Percentiles rank a stretch among this genome's conserved stretches.
Conservation (phyloP, 768 basidiomycete genomes). For the Hemileccinum rubropunctum region DNA sequence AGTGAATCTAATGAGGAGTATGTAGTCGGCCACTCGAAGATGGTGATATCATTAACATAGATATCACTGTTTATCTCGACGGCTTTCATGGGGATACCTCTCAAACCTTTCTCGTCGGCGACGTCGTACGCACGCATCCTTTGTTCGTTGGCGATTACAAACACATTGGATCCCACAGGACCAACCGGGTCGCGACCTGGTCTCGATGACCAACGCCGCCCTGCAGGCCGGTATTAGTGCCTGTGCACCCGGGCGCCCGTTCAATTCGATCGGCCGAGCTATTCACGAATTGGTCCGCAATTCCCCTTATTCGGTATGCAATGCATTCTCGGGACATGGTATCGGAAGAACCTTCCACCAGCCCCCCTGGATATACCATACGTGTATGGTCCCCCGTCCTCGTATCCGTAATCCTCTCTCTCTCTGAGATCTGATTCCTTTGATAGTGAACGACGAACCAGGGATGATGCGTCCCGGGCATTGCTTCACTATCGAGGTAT, state of each 20-base stretch:
- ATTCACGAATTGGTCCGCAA: slow-evolving; percentile 53
- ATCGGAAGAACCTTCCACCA: slow-evolving; percentile 81
- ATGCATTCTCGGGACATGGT: slow-evolving; percentile 81
- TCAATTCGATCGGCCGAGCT: slow-evolving; percentile 66
- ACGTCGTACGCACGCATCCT: slow-evolving; percentile 50
- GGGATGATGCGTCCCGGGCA: slow-evolving; percentile 81
- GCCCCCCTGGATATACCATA: slow-evolving; percentile 80
- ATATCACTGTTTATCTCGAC: slow-evolving; percentile 80
- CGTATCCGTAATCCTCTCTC: not conserved
- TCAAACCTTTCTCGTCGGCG: slow-evolving; percentile 75
- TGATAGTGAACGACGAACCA: slow-evolving; percentile 77
- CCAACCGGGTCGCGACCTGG: slow-evolving; percentile 60
- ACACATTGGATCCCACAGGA: slow-evolving; percentile 47
- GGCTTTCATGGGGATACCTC: slow-evolving; percentile 93
- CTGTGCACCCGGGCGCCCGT: slow-evolving; percentile 71
- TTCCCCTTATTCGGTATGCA: slow-evolving; percentile 55
- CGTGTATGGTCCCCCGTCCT: slow-evolving; percentile 42
- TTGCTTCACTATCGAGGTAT: slow-evolving; percentile 90
- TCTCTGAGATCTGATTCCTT: too few relatives aligned
- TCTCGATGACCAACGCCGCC: slow-evolving; percentile 59
- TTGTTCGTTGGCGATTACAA: not conserved
- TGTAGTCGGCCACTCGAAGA: slow-evolving; percentile 80
- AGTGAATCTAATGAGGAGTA: slow-evolving; percentile 3
- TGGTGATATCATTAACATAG: slow-evolving; percentile 87
- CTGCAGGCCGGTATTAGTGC: slow-evolving; percentile 66